Percentiles rank a stretch among this genome's conserved stretches.
These are phyloP conservation scores for Colletotrichum orbiculare DNA, from an alignment of 2,329 filamentous ascomycete species.

Conservation along the genomic window DNA sequence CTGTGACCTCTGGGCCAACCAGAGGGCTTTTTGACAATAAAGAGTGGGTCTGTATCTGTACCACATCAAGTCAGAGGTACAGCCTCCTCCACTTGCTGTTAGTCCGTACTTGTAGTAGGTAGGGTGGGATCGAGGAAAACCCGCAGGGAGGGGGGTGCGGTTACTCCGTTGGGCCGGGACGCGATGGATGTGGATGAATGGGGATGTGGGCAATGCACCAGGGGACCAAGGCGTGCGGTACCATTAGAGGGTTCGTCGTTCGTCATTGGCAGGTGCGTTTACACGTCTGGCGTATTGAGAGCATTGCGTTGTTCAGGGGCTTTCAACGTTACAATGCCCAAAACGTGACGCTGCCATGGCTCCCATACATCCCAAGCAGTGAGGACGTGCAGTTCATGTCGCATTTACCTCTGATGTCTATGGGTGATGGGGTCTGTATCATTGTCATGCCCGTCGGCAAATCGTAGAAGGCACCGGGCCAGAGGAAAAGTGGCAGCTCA, in stretches of 20 bases:
- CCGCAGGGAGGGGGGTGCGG: neutral
- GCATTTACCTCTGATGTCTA: neutral
- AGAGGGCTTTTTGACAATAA: slow-evolving; percentile 25
- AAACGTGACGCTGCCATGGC: too few species aligned
- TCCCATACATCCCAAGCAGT: too few species aligned
- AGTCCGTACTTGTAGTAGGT: neutral
- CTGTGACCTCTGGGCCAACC: slow-evolving; percentile 24
- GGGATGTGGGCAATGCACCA: slow-evolving; percentile 19
- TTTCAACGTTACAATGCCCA: neutral
- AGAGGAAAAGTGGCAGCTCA: slow-evolving; percentile 2
- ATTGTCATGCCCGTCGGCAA: slow-evolving; percentile 22
- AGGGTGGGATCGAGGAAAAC: slow-evolving; percentile 9
- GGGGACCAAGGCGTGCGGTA: neutral
- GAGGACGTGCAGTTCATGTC: neutral
- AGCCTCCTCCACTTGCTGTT: slow-evolving; percentile 1
- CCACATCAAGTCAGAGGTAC: slow-evolving; percentile 1
- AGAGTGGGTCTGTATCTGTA: slow-evolving; percentile 11
- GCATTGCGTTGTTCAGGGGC: neutral
- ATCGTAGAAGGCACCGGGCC: neutral
- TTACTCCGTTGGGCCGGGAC: slow-evolving; percentile 19
- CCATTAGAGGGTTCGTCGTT: slow-evolving; percentile 1
- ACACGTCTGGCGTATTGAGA: neutral
- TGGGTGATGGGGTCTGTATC: slow-evolving; percentile 22
- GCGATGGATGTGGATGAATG: slow-evolving; percentile 32
- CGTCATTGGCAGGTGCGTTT: slow-evolving; percentile 11